phyloP scores from a whole-genome alignment of 345 rosid species.

The Stellera chamaejasme region DNA sequence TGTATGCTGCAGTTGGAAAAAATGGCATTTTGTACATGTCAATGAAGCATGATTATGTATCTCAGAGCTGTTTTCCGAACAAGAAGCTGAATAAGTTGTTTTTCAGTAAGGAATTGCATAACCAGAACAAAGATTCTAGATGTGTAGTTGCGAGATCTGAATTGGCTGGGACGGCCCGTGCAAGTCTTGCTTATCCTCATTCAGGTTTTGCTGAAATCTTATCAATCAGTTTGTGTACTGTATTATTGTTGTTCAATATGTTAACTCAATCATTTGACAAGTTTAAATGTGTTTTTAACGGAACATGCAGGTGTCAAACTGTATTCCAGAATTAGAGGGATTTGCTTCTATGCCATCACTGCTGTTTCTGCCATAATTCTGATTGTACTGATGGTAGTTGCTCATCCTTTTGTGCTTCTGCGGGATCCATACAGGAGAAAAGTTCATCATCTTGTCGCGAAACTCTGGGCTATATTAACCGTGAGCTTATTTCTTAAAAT shows the following conservation, averaged over 20 bases:
- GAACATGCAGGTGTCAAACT: conserved; percentile 51
- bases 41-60: conserved; percentile 21
- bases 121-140: conserved; percentile 22
- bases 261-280: conserved; percentile 3
- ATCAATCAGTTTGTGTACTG: conserved; percentile 2
- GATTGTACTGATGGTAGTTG: conserved; percentile 52
- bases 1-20: conserved; percentile 24
- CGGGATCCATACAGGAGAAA: conserved; percentile 65
- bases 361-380: conserved; percentile 50
- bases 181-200: conserved; percentile 34
- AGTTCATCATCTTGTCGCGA: conserved; percentile 62
- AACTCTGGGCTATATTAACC: conserved; percentile 59
- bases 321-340: conserved; percentile 63
- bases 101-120: conserved; percentile 22
- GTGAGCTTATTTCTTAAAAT: conserved; percentile 50
- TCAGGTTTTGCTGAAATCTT: conserved; percentile 44
- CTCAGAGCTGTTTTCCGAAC: conserved; percentile 17
- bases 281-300: conserved; percentile 5
- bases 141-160: conserved; percentile 39
- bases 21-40: conserved; percentile 17
- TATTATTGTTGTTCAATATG: conserved; percentile 3
- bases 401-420: conserved; percentile 74
- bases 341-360: conserved; percentile 62
- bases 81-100: conserved; percentile 16
- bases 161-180: conserved; percentile 47